Conservation (phyloP, 2,329 filamentous ascomycete genomes). For the Talaromyces pinophilus region DNA sequence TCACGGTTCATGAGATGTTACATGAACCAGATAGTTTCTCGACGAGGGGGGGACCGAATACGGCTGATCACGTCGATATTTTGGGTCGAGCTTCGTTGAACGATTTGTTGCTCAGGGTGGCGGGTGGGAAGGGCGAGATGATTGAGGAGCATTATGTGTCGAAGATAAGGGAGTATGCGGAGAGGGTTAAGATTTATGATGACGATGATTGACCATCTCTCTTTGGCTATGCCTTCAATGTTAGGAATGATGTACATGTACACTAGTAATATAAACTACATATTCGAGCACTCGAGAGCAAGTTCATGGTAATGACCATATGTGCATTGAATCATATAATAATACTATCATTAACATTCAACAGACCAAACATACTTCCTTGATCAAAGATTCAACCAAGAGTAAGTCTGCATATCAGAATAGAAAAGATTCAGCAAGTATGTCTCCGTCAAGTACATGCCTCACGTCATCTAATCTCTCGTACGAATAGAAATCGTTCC, state of each 20-base stretch:
- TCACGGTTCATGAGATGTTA: conserved; percentile 92
- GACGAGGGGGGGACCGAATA: conserved; percentile 70
- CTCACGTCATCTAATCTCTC: neutral
- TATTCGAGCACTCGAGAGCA: neutral
- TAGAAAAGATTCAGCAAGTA: conserved; percentile 6
- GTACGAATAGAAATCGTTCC: neutral
- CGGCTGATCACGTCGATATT: conserved; percentile 94
- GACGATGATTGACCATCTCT: conserved; percentile 43
- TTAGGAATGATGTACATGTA: neutral
- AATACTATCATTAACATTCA: conserved; percentile 15
- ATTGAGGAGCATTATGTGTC: conserved; percentile 78
- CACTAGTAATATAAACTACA: conserved; percentile 3
- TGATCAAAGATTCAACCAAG: neutral
- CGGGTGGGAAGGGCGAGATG: conserved; percentile 76
- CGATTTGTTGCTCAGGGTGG: conserved; percentile 83
- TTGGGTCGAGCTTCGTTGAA: conserved; percentile 85
- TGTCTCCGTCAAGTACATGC: conserved; percentile 13
- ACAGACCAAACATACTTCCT: conserved; percentile 6
- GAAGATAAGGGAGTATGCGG: conserved; percentile 78
- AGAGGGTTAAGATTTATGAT: conserved; percentile 79
- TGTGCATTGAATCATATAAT: conserved; percentile 20
- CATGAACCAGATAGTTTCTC: conserved; percentile 94
- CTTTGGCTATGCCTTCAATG: neutral
- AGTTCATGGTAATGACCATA: conserved; percentile 12
- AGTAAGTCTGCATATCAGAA: conserved; percentile 7